phyloP scores from a whole-genome alignment of 148 eudicot species.

The Chenopodium quinoa region DNA sequence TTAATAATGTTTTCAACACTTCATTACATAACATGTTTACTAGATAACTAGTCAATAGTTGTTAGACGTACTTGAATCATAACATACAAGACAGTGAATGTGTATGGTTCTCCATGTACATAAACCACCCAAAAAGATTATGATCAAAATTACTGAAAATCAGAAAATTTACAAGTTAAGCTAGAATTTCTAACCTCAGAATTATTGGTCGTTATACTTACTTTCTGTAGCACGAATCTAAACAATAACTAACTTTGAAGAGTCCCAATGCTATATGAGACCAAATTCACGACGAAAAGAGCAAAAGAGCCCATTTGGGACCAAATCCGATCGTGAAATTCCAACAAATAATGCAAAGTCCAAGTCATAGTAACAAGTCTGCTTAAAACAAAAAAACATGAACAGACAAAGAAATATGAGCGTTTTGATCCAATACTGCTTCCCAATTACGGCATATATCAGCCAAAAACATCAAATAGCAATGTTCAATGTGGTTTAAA shows the following conservation, averaged over 20 bases:
- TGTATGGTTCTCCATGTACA: too few relatives aligned
- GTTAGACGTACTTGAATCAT: too few relatives aligned
- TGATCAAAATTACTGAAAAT: too few relatives aligned
- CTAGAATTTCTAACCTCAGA: background rate
- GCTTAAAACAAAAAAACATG: background rate
- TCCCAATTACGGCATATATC: background rate
- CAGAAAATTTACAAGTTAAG: too few relatives aligned
- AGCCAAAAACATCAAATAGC: background rate
- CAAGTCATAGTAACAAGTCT: background rate
- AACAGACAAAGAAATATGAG: background rate
- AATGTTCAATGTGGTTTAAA: background rate
- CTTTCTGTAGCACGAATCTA: background rate
- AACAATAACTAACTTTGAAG: background rate
- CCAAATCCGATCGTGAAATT: background rate
- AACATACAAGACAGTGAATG: too few relatives aligned
- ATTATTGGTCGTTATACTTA: background rate
- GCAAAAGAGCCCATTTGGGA: background rate
- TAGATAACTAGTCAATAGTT: too few relatives aligned
- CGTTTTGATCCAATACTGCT: background rate
- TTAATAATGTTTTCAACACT: too few relatives aligned
- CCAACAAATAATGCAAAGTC: background rate
- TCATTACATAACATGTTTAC: too few relatives aligned
- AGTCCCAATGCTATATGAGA: background rate
- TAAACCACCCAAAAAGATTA: too few relatives aligned
- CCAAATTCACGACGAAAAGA: background rate